These are phyloP conservation scores for Phytophthora chlamydospora DNA, from an alignment of 352 stramenopile species.

Conservation along the genomic window DNA sequence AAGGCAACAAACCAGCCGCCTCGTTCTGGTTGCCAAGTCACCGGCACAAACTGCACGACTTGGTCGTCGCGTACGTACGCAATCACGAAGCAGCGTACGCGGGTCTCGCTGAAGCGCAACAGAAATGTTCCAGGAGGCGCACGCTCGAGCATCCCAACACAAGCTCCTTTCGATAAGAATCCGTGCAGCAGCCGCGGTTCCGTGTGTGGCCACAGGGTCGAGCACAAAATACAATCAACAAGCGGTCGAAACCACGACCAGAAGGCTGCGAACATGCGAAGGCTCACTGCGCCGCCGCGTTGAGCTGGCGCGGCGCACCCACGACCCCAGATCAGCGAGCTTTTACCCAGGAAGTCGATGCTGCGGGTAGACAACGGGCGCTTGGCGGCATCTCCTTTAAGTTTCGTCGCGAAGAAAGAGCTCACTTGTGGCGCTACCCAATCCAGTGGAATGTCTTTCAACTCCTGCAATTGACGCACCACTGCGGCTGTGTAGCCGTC, in stretches of 20 bases:
- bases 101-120: conserved; percentile 81
- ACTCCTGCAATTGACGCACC: conserved; percentile 48
- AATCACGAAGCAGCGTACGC: conserved; percentile 70
- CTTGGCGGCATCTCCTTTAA: conserved; percentile 67
- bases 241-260: conserved; percentile 81
- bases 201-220: conserved; percentile 69
- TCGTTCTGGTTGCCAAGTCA: conserved; percentile 54
- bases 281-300: conserved; percentile 48
- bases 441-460: conserved; percentile 59
- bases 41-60: conserved; percentile 77
- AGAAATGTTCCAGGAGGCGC: conserved; percentile 78
- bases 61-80: conserved; percentile 66
- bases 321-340: conserved; percentile 68
- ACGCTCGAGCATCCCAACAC: conserved; percentile 73
- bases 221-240: conserved; percentile 66
- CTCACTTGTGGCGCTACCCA: conserved; percentile 71
- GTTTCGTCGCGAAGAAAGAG: conserved; percentile 79
- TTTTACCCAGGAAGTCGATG: conserved; percentile 83
- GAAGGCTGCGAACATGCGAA: conserved; percentile 76
- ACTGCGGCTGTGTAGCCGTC: conserved; percentile 31
- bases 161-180: conserved; percentile 84
- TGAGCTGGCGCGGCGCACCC: conserved; percentile 40
- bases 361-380: conserved; percentile 73
- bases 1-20: conserved; percentile 68
- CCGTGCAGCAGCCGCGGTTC: conserved; percentile 81